phyloP scores from a whole-genome alignment of 2,329 filamentous ascomycete species.

The Aureobasidium pullulans region DNA sequence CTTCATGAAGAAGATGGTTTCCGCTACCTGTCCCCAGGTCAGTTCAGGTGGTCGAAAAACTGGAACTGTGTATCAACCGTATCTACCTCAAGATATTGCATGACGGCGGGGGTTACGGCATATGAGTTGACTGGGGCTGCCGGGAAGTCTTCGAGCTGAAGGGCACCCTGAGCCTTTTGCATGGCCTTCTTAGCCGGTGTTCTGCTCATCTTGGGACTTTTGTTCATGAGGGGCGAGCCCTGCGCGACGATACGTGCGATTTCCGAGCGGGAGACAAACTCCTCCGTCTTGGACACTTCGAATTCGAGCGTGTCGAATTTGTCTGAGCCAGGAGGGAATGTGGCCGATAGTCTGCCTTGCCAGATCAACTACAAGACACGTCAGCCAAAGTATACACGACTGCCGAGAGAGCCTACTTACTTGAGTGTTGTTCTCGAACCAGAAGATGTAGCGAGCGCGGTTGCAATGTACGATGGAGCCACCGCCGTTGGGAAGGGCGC shows the following conservation, averaged over 20 bases:
- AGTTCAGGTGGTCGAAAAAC: slow-evolving; percentile 14
- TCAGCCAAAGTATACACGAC: slow-evolving; percentile 17
- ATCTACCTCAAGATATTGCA: slow-evolving; percentile 56
- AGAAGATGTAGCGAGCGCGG: slow-evolving; percentile 77
- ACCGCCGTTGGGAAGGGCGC: slow-evolving; percentile 52
- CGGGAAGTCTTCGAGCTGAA: slow-evolving; percentile 40
- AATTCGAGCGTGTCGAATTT: slow-evolving; percentile 85
- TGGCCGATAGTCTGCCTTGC: slow-evolving; percentile 66
- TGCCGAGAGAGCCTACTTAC: slow-evolving; percentile 44
- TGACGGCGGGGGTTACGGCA: slow-evolving; percentile 50
- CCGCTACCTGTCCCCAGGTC: slow-evolving; percentile 45
- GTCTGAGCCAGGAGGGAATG: slow-evolving; percentile 65
- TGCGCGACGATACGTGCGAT: slow-evolving; percentile 40
- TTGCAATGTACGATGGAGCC: slow-evolving; percentile 64
- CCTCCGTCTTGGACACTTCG: slow-evolving; percentile 65
- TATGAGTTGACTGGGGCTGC: slow-evolving; percentile 41
- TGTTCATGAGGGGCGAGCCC: slow-evolving; percentile 47
- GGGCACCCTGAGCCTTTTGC: slow-evolving; percentile 38
- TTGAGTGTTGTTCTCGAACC: slow-evolving; percentile 77
- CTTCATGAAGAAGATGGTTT: slow-evolving; percentile 59
- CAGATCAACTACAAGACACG: slow-evolving; percentile 57
- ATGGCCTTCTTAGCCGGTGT: slow-evolving; percentile 38
- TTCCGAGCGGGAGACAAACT: slow-evolving; percentile 68
- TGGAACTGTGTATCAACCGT: slow-evolving; percentile 7
- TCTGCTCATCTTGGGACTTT: slow-evolving; percentile 47